phyloP scores from a whole-genome alignment of 2,329 filamentous ascomycete genomes.

The Alternaria angustiovoidea region DNA sequence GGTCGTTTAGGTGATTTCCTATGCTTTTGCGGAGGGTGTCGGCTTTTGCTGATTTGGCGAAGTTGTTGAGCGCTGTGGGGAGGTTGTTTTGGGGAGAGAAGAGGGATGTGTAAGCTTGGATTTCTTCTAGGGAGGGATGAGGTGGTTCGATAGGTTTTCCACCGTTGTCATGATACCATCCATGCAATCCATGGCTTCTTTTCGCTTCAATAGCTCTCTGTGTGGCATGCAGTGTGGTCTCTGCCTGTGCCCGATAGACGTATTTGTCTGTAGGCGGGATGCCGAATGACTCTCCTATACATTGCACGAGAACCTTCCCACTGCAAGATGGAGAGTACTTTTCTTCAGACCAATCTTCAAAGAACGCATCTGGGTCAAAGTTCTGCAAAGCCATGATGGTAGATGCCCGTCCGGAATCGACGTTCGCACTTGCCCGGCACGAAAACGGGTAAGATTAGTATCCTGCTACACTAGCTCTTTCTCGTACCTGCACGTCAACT shows the following conservation, averaged over 20 bases:
- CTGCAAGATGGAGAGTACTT: conserved; percentile 37
- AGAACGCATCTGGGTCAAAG: conserved; percentile 58
- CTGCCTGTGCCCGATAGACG: conserved; percentile 60
- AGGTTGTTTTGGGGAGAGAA: conserved; percentile 70
- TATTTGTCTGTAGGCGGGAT: conserved; percentile 58
- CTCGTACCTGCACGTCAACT: conserved; percentile 4
- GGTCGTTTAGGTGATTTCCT: conserved; percentile 65
- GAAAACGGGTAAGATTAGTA: background rate
- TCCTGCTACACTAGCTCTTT: conserved; percentile 1
- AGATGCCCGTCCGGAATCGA: background rate
- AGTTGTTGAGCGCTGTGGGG: conserved; percentile 67
- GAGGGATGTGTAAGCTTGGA: conserved; percentile 71
- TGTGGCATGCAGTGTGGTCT: conserved; percentile 60
- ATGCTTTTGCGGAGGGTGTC: conserved; percentile 66
- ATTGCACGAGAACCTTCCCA: conserved; percentile 50
- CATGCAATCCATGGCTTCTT: conserved; percentile 57
- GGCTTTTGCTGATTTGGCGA: conserved; percentile 72
- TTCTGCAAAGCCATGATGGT: conserved; percentile 33
- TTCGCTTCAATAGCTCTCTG: conserved; percentile 60
- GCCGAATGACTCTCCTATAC: conserved; percentile 58
- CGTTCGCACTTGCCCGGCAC: background rate
- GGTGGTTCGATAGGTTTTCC: conserved; percentile 42
- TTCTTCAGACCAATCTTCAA: conserved; percentile 54
- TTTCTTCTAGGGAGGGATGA: conserved; percentile 57
- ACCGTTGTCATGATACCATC: conserved; percentile 59